Percentiles rank a stretch among this genome's conserved stretches.
These are phyloP conservation scores for Umbilicus rupestris DNA, from an alignment of 164 flowering plant genomes.

Conservation along the genomic window DNA sequence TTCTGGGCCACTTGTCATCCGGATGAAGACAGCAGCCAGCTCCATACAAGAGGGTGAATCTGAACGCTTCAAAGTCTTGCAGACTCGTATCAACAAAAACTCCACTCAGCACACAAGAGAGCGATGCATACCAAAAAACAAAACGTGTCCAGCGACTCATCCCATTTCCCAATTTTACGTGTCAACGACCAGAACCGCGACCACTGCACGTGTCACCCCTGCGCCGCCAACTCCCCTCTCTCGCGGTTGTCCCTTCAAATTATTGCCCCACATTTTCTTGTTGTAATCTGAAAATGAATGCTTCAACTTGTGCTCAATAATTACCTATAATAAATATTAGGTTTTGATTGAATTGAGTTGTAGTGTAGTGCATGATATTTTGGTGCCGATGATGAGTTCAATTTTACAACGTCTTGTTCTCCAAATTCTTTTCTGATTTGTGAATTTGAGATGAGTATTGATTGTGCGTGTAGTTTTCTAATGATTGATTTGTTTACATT, in stretches of 20 bases:
- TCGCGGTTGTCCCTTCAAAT: not conserved
- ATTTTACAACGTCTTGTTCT: not conserved
- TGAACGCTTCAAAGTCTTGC: not conserved
- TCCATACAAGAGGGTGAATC: not conserved
- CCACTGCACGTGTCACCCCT: not conserved
- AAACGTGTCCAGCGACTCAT: not conserved
- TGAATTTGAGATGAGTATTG: no score
- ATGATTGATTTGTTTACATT: constrained; percentile 2
- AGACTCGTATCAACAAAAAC: not conserved
- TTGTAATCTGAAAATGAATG: not conserved
- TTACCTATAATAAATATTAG: not conserved
- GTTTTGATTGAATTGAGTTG: no score
- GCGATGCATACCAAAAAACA: not conserved
- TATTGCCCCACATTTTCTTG: not conserved
- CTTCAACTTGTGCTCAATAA: not conserved
- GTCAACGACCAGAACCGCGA: no score
- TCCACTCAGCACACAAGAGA: not conserved
- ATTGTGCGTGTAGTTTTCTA: not conserved
- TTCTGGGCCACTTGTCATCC: not conserved
- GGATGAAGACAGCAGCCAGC: not conserved
- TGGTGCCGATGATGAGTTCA: not conserved
- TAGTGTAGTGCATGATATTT: not conserved
- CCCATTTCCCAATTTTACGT: not conserved
- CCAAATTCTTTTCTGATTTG: not conserved
- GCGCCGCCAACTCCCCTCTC: not conserved